Base-by-base conservation (phyloP, 257 asterid genomes). In the Plantago elongata region DNA sequence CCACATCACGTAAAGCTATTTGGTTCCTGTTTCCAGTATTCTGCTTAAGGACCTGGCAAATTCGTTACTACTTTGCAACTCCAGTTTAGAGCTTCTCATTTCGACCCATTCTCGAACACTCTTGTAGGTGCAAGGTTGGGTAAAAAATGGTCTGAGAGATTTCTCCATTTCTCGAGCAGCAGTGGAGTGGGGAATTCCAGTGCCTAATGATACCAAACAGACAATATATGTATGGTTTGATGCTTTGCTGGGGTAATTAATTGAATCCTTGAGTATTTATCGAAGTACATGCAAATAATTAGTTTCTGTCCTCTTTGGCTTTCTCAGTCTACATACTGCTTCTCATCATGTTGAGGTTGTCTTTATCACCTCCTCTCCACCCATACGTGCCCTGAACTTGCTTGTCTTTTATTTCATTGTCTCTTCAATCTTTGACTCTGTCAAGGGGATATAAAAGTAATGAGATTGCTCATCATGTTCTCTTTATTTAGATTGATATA, bases 221-320 rank as follows among this genome's bases (percentile, higher is more conserved):
- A 92, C 97, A 68, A 89, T 92, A 68, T 92, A 92, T 74, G 99
- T 92, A 34, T 92, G 99, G 99, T 92, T 92, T 83, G 99, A 92
- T 78, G 99, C 99, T 70, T 76, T 92, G 62, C 62, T 89, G 85
- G 99, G 99, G 99, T 92, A 86, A 89, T 78, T 54, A 61, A 45
- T 62, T 59, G 61, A 57, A 38, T 67, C 62, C 70, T 54, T 58
- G 42, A 11, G 51, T 45, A 42, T 57, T 49, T 60, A 62, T 44
- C 54, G 64, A 37, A 37, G 40, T 60, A 8, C 45, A 13, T 9
- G 18, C 13, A 49, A 30, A 44, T 51, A 16, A 55, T n/a, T 60
- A 17, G 45, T 18, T 18, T 30, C 12, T 15, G 11, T 9, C 56
- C 3, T 45, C 9, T 69, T 60, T 29, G 56, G 22, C 40, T 43